phyloP scores from a whole-genome alignment of 176 grass and related monocot species.

The Musa itinerans region DNA sequence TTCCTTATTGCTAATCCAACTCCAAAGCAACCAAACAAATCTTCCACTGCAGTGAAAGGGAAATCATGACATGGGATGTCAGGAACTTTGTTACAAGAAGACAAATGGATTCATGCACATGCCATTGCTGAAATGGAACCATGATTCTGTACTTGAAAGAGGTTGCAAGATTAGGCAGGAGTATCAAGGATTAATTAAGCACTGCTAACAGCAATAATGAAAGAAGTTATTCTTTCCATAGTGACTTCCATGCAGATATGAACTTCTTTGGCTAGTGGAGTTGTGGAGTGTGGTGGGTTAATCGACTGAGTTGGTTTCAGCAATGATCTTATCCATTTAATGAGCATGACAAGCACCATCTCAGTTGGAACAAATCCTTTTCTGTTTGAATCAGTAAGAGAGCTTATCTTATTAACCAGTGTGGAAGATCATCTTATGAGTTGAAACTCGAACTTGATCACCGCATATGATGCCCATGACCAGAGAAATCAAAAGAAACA shows the following conservation, averaged over 20 bases:
- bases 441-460: background rate
- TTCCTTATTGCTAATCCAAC: background rate
- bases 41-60: too few relatives aligned
- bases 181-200: background rate
- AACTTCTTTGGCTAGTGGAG: conserved; percentile 3
- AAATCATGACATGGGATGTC: background rate
- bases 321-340: background rate
- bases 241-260: conserved; percentile 7
- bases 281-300: background rate
- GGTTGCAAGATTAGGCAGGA: background rate
- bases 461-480: background rate
- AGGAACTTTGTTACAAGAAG: background rate
- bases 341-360: background rate
- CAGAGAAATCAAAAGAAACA: too few relatives aligned
- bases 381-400: background rate
- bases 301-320: background rate
- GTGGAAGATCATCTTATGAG: too few relatives aligned
- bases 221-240: background rate
- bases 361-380: background rate
- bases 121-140: too few relatives aligned
- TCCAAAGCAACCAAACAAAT: background rate
- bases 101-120: background rate
- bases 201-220: background rate
- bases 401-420: background rate
- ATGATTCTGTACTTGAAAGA: background rate